Percentiles rank a stretch among this genome's conserved stretches.
Evolutionary conservation across 129 eudicot species (phyloP).

Genomic region (Deinandra increscens): DNA sequence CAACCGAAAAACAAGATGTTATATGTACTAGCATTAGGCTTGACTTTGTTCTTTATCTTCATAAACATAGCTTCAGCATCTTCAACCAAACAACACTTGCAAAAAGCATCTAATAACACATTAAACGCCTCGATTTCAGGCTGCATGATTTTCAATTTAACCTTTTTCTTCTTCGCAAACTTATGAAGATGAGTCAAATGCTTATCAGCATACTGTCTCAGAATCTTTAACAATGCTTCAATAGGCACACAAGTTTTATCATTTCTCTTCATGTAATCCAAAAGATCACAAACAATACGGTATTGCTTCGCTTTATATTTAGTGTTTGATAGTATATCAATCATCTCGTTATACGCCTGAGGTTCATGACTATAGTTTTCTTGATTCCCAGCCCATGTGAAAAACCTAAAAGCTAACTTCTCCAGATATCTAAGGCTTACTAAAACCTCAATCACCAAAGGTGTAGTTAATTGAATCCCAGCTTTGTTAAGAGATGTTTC

Average conservation of each 20-base stretch:
- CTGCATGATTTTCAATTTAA: constrained; percentile 64
- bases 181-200: constrained; percentile 76
- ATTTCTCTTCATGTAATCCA: constrained; percentile 78
- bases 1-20: constrained; percentile 85
- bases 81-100: constrained; percentile 84
- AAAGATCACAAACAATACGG: constrained; percentile 73
- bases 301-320: constrained; percentile 77
- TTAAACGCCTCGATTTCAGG: constrained; percentile 78
- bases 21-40: constrained; percentile 68
- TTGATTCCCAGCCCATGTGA: constrained; percentile 80
- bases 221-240: constrained; percentile 52
- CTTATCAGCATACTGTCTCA: constrained; percentile 75
- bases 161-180: constrained; percentile 82
- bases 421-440: constrained; percentile 65
- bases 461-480: constrained; percentile 51
- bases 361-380: constrained; percentile 70
- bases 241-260: constrained; percentile 55
- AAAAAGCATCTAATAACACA: constrained; percentile 68
- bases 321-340: constrained; percentile 75
- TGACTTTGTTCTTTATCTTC: constrained; percentile 55
- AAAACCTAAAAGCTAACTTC: constrained; percentile 76
- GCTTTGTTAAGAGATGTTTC: constrained; percentile 51
- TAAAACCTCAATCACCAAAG: constrained; percentile 60
- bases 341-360: constrained; percentile 64
- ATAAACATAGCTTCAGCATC: constrained; percentile 67